Base-by-base conservation (phyloP, 202 grass and related monocot species). In the Panicum virgatum region DNA sequence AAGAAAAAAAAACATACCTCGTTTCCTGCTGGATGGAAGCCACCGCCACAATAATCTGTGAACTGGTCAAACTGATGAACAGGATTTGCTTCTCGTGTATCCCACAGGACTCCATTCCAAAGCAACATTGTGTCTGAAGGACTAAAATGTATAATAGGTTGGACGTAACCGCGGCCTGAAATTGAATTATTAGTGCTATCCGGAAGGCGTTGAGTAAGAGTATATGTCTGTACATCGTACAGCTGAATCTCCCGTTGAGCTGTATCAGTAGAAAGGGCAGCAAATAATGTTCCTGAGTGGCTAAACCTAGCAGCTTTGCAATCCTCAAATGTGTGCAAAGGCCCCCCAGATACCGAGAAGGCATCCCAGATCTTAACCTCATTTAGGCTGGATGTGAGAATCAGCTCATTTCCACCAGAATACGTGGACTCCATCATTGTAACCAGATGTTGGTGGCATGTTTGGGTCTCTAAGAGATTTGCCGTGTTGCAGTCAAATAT, bases 101-200 rank as follows among this genome's bases (percentile, higher is more conserved):
- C 96, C 96, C 96, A 98, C 67, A 98, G 92, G 34, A 90, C 78
- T 46, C 96, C 96, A 46, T 98, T 98, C 92, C 92, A 98, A 74
- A 98, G 79, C 59, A 98, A 75, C 92, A 96, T 92, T 7, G 75
- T 89, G 47, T 98, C 96, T n/a, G 67, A 89, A 67, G 96, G 92
- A 80, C 89, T 98, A 53, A 98, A 98, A 91, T 98, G 96, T 87
- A 98, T 98, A 66, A 98, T 84, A 10, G 92, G 94, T 54, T 90
- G 91, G 27, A 78, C 23, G 18, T 92, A 89, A 59, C 75, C 75
- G 56, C 89, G 83, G 46, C 80, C 87, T 40, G 78, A 83, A 79
- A 81, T 75, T 75, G 89, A 86, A 83, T 69, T 66, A 73, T 36
- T 84, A 6, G 88, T 86, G 77, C 84, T 93, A 78, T 90, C 92